Base-by-base conservation (phyloP, 2,329 filamentous ascomycete species). In the Orbilia blumenaviensis region DNA sequence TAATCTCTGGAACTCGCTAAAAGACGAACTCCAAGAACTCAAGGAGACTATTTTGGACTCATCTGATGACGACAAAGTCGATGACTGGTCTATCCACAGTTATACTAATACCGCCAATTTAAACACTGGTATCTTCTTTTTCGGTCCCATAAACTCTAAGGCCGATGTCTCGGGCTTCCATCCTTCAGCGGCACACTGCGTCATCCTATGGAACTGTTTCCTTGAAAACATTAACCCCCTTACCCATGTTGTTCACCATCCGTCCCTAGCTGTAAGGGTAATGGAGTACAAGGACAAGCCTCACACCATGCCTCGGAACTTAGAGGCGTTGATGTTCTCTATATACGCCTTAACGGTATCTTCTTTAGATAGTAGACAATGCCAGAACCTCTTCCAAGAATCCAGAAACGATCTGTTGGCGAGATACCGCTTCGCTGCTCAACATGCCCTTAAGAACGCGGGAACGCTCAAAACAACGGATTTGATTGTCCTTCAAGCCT, bases 161-260 rank as follows among this genome's bases (percentile, higher is more conserved):
- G 78, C 85, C 12, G 83, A 87, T 73, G 79, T 89, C 0, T 83
- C 84, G 2, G 81, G 83, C 1, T 79, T 89, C 0, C 89, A 91
- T 78, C 91, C 92, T 0, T 84, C 88, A 2, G 86, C 89, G 0
- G 86, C 88, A 7, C 88, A 92, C 34, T 87, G 91, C 27, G 89
- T 92, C 79, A 86, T 87, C 58, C 85, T 94, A 3, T 94, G 92
- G 92, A 90, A 93, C 81, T 84, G 88, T 7, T 93, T 90, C 78
- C 84, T 93, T 6, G 89, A 92, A 56, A 89, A 92, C 77, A 89
- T 94, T 67, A 91, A 94, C 79, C 91, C 92, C 0, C 82, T 93
- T 46, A 88, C 88, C 78, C 93, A 93, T 81, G 80, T 89, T 52
- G 88, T 92, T 27, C 92, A 94, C 80, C 86, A 90, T 1, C 91